phyloP scores from a whole-genome alignment of 139 green algal genomes.

The Chlamydomonas sphaeroides region DNA sequence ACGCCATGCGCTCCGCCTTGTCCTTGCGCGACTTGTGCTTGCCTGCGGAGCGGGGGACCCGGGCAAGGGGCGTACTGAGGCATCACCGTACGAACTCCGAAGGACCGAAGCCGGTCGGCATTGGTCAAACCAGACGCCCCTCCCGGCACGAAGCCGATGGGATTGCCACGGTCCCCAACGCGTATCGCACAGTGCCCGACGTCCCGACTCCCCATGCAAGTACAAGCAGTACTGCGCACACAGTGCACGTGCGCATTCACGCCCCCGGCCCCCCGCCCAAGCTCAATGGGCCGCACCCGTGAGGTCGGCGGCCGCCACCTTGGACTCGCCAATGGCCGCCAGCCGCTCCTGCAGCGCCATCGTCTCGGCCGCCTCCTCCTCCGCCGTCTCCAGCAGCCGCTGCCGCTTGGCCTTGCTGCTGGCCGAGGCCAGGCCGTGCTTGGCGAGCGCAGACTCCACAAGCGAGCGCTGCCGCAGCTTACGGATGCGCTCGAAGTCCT shows the following conservation, averaged over 20 bases:
- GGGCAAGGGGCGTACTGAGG: no score
- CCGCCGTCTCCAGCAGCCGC: constrained; percentile 62
- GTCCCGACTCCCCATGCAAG: no score
- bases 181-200: no score
- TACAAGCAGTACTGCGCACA: no score
- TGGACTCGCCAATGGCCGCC: constrained; percentile 55
- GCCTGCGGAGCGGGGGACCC: not conserved
- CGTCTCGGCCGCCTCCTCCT: constrained; percentile 83
- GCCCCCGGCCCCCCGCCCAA: no score
- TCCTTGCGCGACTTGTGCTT: constrained; percentile 57
- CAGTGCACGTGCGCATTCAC: no score
- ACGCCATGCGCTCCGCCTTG: constrained; percentile 88
- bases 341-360: constrained; percentile 59
- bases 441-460: constrained; percentile 79
- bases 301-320: constrained; percentile 72
- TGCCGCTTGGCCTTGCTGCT: constrained; percentile 59
- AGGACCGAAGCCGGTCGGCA: no score
- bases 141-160: no score
- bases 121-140: no score
- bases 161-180: no score
- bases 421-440: constrained; percentile 83
- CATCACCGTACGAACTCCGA: no score
- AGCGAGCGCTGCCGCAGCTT: constrained; percentile 64
- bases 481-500: constrained; percentile 90
- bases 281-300: constrained; percentile 59